phyloP scores from a whole-genome alignment of 2,329 filamentous ascomycete genomes.

The Penicillium concentricum region DNA sequence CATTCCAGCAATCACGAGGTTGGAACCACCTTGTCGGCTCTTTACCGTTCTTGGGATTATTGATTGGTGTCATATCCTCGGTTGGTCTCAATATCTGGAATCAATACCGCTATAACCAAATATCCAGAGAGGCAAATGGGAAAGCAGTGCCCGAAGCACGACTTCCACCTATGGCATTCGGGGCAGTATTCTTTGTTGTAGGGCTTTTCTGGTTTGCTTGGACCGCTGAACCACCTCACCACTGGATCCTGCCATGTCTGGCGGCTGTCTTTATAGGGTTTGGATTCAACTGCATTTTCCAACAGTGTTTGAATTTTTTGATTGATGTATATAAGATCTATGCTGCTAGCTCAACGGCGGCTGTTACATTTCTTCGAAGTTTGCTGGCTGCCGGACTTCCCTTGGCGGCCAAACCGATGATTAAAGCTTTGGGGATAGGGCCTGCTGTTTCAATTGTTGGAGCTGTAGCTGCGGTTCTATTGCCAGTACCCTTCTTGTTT shows the following conservation, averaged over 20 bases:
- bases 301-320: conserved; percentile 50
- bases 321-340: conserved; percentile 43
- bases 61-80: conserved; percentile 45
- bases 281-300: conserved; percentile 49
- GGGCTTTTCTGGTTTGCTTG: conserved; percentile 49
- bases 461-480: conserved; percentile 37
- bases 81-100: conserved; percentile 45
- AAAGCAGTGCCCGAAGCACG: conserved; percentile 41
- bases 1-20: conserved; percentile 42
- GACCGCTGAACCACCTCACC: conserved; percentile 33
- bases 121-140: conserved; percentile 29
- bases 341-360: conserved; percentile 44
- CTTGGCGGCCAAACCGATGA: conserved; percentile 43
- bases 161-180: conserved; percentile 49
- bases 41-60: conserved; percentile 46
- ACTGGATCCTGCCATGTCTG: conserved; percentile 15
- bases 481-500: conserved; percentile 49
- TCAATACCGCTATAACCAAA: conserved; percentile 38
- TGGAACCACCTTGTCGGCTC: conserved; percentile 41
- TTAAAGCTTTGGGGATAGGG: conserved; percentile 42
- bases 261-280: conserved; percentile 42
- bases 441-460: conserved; percentile 45
- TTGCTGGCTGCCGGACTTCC: conserved; percentile 42
- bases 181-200: conserved; percentile 43
- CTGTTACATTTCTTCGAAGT: conserved; percentile 46